Evolutionary conservation across 129 eudicot genomes (phyloP), one percentile per base, ranked within the genome.

Genomic region (Oenanthe sinensis): DNA sequence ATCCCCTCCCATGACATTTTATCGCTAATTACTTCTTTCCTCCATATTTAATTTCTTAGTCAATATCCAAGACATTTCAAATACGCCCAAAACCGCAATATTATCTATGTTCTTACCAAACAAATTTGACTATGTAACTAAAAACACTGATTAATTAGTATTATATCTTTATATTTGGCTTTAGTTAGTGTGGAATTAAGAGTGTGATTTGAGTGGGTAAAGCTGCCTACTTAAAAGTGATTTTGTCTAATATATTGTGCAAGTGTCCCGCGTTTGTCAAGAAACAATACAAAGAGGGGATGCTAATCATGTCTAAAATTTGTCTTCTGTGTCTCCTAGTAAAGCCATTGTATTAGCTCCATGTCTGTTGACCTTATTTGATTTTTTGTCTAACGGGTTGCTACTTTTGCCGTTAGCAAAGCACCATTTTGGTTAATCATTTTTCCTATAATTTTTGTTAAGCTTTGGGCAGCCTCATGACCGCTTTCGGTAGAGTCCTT

Each of bases 321-420:
- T 81, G 79, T 71, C 82, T 78, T 77, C 65, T 40, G 6, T 78
- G 83, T 70, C 71, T 40, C 46, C 75, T 22, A 55, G 76, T 43
- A 81, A 73, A 71, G 75, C 55, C 76, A 81, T 78, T 37, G 22
- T 26, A 19, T 68, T 71, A 63, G 71, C 63, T 52, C 63, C 74
- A 19, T 77, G 81, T 82, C 77, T 82, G 65, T 47, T 72, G 84
- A 80, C 86, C 70, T 67, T 65, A 17, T 75, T 62, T 72, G 69
- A 58, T 65, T 39, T 44, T 48, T 37, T 60, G 68, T 33, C 36
- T 8, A 9, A 8, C n/a, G 14, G 15, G 10, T 22, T 60, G 15
- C 33, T 60, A 10, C 16, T 9, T 60, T 60, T 60, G 68, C 33
- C 9, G 26, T 33, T 33, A 60, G 36, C 68, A 60, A 60, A 60